Evolutionary conservation across 1,284 basidiomycete genomes (phyloP).

Genomic region (Anthracocystis setariae): DNA sequence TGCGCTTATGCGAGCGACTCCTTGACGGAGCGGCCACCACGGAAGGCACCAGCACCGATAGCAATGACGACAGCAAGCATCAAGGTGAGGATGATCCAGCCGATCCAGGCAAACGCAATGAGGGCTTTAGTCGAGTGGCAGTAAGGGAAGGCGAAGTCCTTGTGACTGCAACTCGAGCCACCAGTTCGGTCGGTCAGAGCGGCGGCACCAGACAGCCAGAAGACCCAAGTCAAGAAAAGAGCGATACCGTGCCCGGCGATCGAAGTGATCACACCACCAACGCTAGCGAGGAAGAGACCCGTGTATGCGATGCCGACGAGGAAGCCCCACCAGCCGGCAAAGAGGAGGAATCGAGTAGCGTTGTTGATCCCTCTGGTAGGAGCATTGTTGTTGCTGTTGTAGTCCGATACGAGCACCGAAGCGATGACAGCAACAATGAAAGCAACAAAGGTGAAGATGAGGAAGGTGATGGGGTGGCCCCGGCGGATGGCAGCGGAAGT

Average conservation of each 20-base stretch:
- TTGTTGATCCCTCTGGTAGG: conserved; percentile 40
- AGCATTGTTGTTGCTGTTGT: conserved; percentile 59
- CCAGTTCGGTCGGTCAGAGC: conserved; percentile 58
- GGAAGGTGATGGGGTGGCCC: conserved; percentile 64
- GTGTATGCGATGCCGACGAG: conserved; percentile 56
- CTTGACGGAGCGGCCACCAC: conserved; percentile 64
- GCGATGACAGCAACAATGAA: conserved; percentile 65
- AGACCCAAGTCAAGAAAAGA: conserved; percentile 62
- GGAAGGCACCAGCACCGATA: conserved; percentile 63
- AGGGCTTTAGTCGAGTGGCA: conserved; percentile 63
- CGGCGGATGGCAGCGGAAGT: conserved; percentile 50
- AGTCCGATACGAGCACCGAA: conserved; percentile 57
- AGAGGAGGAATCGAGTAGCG: conserved; percentile 60
- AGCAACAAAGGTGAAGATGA: conserved; percentile 54
- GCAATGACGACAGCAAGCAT: conserved; percentile 59
- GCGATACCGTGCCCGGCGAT: conserved; percentile 64
- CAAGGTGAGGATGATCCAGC: conserved; percentile 58
- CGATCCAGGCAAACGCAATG: conserved; percentile 65
- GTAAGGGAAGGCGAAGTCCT: conserved; percentile 46
- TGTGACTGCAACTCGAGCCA: conserved; percentile 29
- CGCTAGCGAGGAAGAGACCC: conserved; percentile 63
- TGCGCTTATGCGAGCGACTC: conserved; percentile 56
- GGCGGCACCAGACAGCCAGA: conserved; percentile 63
- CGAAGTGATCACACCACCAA: conserved; percentile 64
- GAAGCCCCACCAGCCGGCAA: conserved; percentile 66